Base-by-base conservation (phyloP, 2,329 filamentous ascomycete species). In the Thermomyces lanuginosus region DNA sequence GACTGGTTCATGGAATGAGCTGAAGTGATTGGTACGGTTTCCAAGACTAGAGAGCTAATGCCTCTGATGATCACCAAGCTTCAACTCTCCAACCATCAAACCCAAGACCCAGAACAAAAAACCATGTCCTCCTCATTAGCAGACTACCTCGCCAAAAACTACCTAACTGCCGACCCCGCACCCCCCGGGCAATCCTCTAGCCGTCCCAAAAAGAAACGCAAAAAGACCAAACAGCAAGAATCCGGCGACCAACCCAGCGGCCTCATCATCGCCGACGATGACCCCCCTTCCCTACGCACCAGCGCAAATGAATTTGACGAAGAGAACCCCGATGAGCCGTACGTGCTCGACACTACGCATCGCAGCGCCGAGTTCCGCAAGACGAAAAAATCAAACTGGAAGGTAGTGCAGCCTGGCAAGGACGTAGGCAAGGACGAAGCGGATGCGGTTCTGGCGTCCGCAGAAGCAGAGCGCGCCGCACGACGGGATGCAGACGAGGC, bases 61-160 rank as follows among this genome's bases (percentile, higher is more conserved):
- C n/a, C n/a, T 22, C 10, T 20, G 10, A 20, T 8, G 18, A 20
- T 8, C 7, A 10, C 12, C 13, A 17, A 14, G 6, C 16, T 21
- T 9, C 11, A 8, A 29, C 16, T 19, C 12, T 9, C 8, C 20
- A n/a, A 11, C 13, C 19, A 14, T 19, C 17, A 24, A 21, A 16
- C 5, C 18, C 3, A 18, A 15, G 7, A 24, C 11, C 16, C 11
- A 10, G 29, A 17, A 17, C 4, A 42, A 26, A 34, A n/a, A n/a
- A n/a, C n/a, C n/a, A 74, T 75, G 67, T 63, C 58, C 6, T 42
- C 42, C 16, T 56, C 66, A 30, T 66, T 93, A 38, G 75, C 82
- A 32, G 72, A 74, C 45, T 98, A 95, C 46, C 70, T 98, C 18
- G 84, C 86, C 19, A 76, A 81, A 36, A 89, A 83, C 52, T 98